Percentiles rank a stretch among this genome's conserved stretches.
phyloP scores from a whole-genome alignment of 176 grass and related monocot species.

The Puya raimondii region DNA sequence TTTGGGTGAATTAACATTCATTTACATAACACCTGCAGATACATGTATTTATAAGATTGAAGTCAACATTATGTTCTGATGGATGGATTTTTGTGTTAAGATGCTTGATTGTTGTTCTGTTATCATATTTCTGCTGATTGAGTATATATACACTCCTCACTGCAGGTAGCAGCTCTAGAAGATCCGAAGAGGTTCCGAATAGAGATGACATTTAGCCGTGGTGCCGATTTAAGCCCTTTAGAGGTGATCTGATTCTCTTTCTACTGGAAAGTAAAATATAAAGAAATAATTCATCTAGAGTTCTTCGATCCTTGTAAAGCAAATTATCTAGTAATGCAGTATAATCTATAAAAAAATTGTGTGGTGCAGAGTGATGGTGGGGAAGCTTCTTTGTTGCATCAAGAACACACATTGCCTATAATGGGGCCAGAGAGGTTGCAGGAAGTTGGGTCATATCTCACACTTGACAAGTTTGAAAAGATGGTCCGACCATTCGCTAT shows the following conservation, averaged over 20 bases:
- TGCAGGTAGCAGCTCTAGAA: conserved; percentile 61
- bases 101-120: too few relatives aligned
- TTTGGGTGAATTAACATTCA: too few relatives aligned
- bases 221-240: conserved; percentile 81
- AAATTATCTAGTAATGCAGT: background rate
- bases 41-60: too few relatives aligned
- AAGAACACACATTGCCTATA: conserved; percentile 84
- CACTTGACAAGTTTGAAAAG: conserved; percentile 89
- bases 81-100: too few relatives aligned
- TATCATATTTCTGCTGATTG: conserved; percentile 8
- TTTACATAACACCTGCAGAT: too few relatives aligned
- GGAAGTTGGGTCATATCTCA: conserved; percentile 65
- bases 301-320: background rate
- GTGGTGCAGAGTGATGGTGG: conserved; percentile 36
- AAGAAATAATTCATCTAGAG: background rate
- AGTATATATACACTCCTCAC: background rate
- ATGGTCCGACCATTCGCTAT: conserved; percentile 83
- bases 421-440: conserved; percentile 81
- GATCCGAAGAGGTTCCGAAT: conserved; percentile 94
- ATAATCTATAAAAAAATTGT: conserved; percentile 11
- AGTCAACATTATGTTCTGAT: too few relatives aligned
- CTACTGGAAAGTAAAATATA: conserved; percentile 6
- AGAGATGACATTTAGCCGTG: conserved; percentile 91
- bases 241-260: conserved; percentile 47
- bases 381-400: conserved; percentile 44